Base-by-base conservation (phyloP, 2,329 filamentous ascomycete species). In the Sphaerulina populicola region DNA sequence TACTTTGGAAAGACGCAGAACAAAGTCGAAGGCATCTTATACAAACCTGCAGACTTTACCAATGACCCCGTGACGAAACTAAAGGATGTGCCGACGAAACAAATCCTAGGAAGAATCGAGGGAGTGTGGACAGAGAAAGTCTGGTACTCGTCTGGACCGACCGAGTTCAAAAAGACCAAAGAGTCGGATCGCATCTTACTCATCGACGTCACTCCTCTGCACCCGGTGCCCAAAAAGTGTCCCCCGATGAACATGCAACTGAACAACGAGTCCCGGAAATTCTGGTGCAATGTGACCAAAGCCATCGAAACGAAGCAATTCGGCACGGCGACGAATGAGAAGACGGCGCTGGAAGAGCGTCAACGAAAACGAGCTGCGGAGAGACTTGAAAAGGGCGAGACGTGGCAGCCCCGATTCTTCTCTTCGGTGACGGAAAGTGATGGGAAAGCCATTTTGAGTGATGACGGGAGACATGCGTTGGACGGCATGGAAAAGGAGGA, bases 1-100 rank as follows among this genome's bases (percentile, higher is more conserved):
- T 98, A 93, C 90, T 77, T 97, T 29, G 88, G 90, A 42, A 87
- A 88, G 59, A 81, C 88, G 15, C 91, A 94, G 61, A 95, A 97
- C 70, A 89, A 85, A 65, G 85, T 98, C 33, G 82, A 94, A 55
- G 93, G 93, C 14, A 81, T 96, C 49, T 78, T 97, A 49, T 98
- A 95, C 77, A 84, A 79, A 44, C 64, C 62, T 38, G 95, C 95
- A 61, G 86, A 95, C 63, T 86, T 89, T 0, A 81, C 87, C 18
- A 91, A 90, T 52, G 91, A 97, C 67, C 80, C 80, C 66, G 88
- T 84, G 68, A 81, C 73, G 4, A 83, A 79, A 61, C 83, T 96
- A 62, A 88, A 85, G 71, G 90, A 96, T 55, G 88, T 98, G 0
- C 79, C 88, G 0, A 86, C 93, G 1, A 82, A 85, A 55, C 88